Percentiles rank a stretch among this genome's conserved stretches.
Evolutionary conservation across 2,329 filamentous ascomycete species (phyloP).

Genomic region (Trichophyton schoenleinii): DNA sequence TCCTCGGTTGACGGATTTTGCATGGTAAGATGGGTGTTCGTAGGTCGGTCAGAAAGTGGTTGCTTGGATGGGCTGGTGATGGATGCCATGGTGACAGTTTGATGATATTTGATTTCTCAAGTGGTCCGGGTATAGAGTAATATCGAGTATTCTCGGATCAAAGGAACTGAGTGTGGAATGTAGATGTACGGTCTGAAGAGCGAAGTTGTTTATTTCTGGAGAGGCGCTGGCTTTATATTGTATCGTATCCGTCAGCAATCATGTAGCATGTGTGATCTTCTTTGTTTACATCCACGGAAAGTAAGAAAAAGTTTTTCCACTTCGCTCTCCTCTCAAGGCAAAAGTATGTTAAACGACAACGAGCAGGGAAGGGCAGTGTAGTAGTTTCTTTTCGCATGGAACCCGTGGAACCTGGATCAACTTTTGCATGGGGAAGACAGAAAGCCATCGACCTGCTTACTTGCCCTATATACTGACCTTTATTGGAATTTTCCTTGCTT

Average conservation of each 20-base stretch:
- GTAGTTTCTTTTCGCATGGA: not conserved
- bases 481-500: not conserved
- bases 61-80: slow-evolving; percentile 15
- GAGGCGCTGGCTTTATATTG: not conserved
- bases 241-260: slow-evolving; percentile 1
- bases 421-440: not conserved
- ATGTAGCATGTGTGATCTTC: not conserved
- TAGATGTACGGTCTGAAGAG: not conserved
- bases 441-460: not conserved
- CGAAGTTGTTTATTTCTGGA: not conserved
- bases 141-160: not conserved
- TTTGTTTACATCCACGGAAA: not conserved
- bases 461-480: not conserved
- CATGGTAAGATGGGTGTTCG: slow-evolving; percentile 28
- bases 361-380: not conserved
- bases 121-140: not conserved
- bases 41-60: slow-evolving; percentile 30
- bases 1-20: slow-evolving; percentile 7
- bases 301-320: not conserved
- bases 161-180: not conserved
- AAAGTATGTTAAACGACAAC: not conserved
- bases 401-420: not conserved
- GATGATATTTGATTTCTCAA: not conserved
- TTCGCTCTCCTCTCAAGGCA: not conserved
- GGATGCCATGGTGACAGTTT: not conserved